Percentiles rank a stretch among this genome's conserved stretches.
Conservation (phyloP, 2,329 filamentous ascomycete genomes). For the Penicillium sp. region DNA sequence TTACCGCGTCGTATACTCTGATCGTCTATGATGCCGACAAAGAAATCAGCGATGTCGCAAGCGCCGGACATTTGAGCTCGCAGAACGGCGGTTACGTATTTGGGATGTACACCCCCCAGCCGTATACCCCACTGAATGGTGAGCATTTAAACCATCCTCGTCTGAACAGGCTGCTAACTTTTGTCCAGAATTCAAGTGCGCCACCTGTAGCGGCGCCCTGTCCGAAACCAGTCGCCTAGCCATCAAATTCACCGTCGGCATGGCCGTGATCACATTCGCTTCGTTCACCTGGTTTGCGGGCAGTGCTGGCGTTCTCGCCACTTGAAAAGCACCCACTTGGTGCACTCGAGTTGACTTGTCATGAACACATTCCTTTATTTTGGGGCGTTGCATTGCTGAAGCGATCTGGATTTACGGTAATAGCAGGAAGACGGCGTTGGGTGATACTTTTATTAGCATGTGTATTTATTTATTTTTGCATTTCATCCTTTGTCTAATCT, state of each 20-base stretch:
- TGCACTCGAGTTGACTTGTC: conserved; percentile 5
- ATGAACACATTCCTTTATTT: conserved; percentile 17
- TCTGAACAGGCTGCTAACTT: conserved; percentile 11
- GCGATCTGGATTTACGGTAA: conserved; percentile 26
- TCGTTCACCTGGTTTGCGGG: conserved; percentile 56
- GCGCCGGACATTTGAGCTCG: conserved; percentile 54
- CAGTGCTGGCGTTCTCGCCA: conserved; percentile 37
- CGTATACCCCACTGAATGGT: conserved; percentile 51
- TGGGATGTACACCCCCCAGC: conserved; percentile 60
- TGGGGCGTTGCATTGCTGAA: conserved; percentile 15
- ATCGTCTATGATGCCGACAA: conserved; percentile 59
- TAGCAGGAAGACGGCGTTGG: conserved; percentile 30
- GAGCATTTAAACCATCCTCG: conserved; percentile 22
- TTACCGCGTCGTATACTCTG: conserved; percentile 62
- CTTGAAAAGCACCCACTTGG: conserved; percentile 10
- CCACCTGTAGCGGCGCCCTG: conserved; percentile 55
- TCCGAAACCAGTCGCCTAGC: conserved; percentile 54
- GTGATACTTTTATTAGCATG: background rate
- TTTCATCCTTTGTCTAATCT: background rate
- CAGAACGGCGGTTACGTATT: conserved; percentile 54
- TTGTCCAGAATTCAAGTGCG: conserved; percentile 51
- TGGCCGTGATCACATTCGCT: conserved; percentile 54
- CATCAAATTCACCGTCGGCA: conserved; percentile 54
- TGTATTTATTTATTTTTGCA: conserved; percentile 14
- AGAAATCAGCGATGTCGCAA: conserved; percentile 50